phyloP scores from a whole-genome alignment of 352 stramenopile genomes.

The Aphanomyces invadans region DNA sequence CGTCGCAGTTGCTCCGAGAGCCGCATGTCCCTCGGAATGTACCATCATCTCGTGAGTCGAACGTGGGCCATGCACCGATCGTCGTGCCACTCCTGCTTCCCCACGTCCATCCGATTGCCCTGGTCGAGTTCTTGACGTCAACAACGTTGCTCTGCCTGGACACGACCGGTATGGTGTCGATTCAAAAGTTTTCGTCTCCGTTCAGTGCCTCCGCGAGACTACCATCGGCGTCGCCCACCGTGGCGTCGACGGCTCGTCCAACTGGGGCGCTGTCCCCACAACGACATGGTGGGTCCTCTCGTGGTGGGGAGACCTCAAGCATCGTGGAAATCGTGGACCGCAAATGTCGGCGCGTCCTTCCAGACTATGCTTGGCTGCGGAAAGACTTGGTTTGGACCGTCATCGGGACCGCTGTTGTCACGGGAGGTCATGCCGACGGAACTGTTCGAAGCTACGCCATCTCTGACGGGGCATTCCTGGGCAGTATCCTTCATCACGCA shows the following conservation, averaged over 20 bases:
- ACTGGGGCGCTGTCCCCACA: slow-evolving; percentile 10
- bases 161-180: slow-evolving; percentile 56
- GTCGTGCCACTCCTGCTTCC: slow-evolving; percentile 30
- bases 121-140: slow-evolving; percentile 40
- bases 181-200: slow-evolving; percentile 47
- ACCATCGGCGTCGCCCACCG: neutral
- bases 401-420: slow-evolving; percentile 33
- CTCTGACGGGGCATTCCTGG: slow-evolving; percentile 56
- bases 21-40: slow-evolving; percentile 54
- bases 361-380: slow-evolving; percentile 24
- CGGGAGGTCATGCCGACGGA: slow-evolving; percentile 63
- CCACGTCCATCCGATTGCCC: slow-evolving; percentile 50
- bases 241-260: neutral
- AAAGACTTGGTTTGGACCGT: slow-evolving; percentile 19
- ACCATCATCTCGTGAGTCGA: too few species aligned
- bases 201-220: slow-evolving; percentile 34
- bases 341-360: slow-evolving; percentile 51
- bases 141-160: slow-evolving; percentile 61
- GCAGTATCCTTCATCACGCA: slow-evolving; percentile 64
- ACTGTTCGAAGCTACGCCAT: slow-evolving; percentile 68
- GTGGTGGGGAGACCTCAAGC: slow-evolving; percentile 27
- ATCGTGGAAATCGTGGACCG: slow-evolving; percentile 59
- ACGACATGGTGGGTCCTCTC: slow-evolving; percentile 14
- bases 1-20: slow-evolving; percentile 92
- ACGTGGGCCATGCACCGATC: too few species aligned